Evolutionary conservation across 257 asterid species (phyloP).

Genomic region (Striga asiatica): DNA sequence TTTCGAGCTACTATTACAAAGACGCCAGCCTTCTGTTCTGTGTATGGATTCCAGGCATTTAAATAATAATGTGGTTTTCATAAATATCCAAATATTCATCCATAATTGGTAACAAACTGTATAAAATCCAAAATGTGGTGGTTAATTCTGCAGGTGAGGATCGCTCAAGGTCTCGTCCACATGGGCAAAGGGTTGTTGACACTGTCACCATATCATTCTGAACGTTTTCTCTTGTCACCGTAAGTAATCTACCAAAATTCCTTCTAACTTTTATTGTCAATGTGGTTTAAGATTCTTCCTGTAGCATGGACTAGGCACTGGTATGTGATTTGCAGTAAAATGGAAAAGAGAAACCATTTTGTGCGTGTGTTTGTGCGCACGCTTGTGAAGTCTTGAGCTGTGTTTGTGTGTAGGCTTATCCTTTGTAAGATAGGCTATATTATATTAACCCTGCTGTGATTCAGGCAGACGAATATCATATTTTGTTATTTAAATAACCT

Average conservation of each 20-base stretch:
- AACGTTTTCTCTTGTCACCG: slow-evolving; percentile 74
- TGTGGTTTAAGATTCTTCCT: no score
- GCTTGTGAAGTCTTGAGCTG: no score
- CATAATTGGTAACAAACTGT: neutral
- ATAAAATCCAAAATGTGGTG: neutral
- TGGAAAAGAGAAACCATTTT: no score
- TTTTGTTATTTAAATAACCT: no score
- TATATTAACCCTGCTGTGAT: no score
- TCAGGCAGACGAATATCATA: no score
- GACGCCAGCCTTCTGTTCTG: slow-evolving; percentile 93
- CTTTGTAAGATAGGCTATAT: no score
- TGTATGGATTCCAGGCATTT: slow-evolving; percentile 32
- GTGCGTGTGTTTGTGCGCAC: no score
- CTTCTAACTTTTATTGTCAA: no score
- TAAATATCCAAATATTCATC: neutral
- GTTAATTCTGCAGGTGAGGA: slow-evolving; percentile 57
- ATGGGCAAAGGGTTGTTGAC: slow-evolving; percentile 87
- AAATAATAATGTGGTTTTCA: neutral
- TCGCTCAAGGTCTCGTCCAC: slow-evolving; percentile 94
- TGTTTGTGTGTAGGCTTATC: no score
- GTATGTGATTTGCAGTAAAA: no score
- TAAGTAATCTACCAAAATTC: slow-evolving; percentile 24
- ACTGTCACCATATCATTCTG: slow-evolving; percentile 85
- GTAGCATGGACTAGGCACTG: no score
- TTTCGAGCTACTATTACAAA: slow-evolving; percentile 92